A percentile compares a stretch with the other conserved stretches of the same genome.
These are phyloP conservation scores for Microdochium paspali DNA, from an alignment of 2,329 filamentous ascomycete genomes.

Conservation along the genomic window DNA sequence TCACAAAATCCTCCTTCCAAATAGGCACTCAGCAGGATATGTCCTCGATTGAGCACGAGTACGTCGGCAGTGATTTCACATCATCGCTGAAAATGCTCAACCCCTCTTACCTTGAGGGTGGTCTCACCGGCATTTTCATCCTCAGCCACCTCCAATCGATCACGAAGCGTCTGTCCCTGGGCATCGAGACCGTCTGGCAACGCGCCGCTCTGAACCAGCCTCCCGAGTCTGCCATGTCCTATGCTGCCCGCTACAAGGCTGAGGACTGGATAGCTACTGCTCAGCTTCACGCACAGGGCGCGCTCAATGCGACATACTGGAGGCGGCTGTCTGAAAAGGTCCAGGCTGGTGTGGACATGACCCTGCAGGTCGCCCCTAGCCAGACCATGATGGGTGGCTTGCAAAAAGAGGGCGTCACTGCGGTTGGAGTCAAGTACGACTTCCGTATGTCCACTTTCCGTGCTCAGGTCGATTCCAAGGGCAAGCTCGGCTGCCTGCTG, in stretches of 20 bases:
- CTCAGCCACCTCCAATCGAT: constrained; percentile 92
- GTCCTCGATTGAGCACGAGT: constrained; percentile 92
- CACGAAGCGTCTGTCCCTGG: constrained; percentile 77
- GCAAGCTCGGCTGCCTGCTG: constrained; percentile 83
- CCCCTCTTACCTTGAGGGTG: constrained; percentile 87
- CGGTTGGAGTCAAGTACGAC: constrained; percentile 94
- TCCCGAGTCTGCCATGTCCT: constrained; percentile 85
- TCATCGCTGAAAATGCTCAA: constrained; percentile 90
- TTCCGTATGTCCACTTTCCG: constrained; percentile 94
- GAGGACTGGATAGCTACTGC: constrained; percentile 88
- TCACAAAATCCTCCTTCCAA: constrained; percentile 83
- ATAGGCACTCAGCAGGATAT: constrained; percentile 70
- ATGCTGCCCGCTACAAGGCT: constrained; percentile 84
- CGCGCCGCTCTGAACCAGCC: constrained; percentile 73
- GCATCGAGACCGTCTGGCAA: constrained; percentile 88
- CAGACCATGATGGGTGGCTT: constrained; percentile 67
- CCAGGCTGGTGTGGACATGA: constrained; percentile 91
- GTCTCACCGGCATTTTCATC: constrained; percentile 89
- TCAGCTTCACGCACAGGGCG: constrained; percentile 82
- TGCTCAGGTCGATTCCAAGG: constrained; percentile 89
- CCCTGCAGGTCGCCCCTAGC: constrained; percentile 67
- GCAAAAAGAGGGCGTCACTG: constrained; percentile 81
- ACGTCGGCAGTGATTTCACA: constrained; percentile 86
- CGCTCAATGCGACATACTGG: constrained; percentile 90
- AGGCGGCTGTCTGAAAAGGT: constrained; percentile 86